Percentiles rank a stretch among this genome's conserved stretches.
phyloP scores from a whole-genome alignment of 2,329 filamentous ascomycete species.

The Phaeosphaeriaceae sp. region DNA sequence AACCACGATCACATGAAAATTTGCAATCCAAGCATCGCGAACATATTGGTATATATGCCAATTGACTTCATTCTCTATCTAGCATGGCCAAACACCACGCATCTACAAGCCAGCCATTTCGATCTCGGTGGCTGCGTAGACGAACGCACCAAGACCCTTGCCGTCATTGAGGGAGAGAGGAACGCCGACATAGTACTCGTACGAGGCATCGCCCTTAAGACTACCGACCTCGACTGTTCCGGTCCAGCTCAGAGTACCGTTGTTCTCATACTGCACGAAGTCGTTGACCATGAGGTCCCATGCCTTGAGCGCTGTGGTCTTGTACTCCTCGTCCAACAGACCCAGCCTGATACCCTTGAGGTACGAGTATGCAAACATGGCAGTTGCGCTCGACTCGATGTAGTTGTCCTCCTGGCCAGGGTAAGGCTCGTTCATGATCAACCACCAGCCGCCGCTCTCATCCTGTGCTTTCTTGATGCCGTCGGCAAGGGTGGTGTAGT shows the following conservation, averaged over 20 bases:
- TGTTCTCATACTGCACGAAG: constrained; percentile 56
- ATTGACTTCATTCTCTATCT: background rate
- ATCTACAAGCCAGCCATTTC: constrained; percentile 25
- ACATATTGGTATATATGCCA: background rate
- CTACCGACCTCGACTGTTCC: constrained; percentile 63
- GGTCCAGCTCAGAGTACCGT: constrained; percentile 60
- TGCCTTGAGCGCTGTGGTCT: constrained; percentile 51
- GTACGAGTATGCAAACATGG: constrained; percentile 55
- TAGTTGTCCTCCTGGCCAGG: constrained; percentile 61
- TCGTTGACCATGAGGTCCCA: constrained; percentile 54
- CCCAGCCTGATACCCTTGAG: constrained; percentile 46
- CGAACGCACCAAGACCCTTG: constrained; percentile 53
- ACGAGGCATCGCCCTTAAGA: constrained; percentile 58
- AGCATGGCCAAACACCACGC: background rate
- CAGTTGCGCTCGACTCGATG: constrained; percentile 66
- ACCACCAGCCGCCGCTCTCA: constrained; percentile 63
- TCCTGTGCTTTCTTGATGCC: constrained; percentile 56
- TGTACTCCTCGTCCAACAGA: constrained; percentile 46
- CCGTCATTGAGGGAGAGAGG: constrained; percentile 46
- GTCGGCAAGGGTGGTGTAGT: constrained; percentile 53
- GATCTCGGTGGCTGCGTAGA: constrained; percentile 46
- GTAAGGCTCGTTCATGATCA: constrained; percentile 62
- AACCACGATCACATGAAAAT: constrained; percentile 2
- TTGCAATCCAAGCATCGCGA: background rate
- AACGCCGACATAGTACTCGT: constrained; percentile 55